phyloP scores from a whole-genome alignment of 139 green algal species.

The Coccomyxa sp. region DNA sequence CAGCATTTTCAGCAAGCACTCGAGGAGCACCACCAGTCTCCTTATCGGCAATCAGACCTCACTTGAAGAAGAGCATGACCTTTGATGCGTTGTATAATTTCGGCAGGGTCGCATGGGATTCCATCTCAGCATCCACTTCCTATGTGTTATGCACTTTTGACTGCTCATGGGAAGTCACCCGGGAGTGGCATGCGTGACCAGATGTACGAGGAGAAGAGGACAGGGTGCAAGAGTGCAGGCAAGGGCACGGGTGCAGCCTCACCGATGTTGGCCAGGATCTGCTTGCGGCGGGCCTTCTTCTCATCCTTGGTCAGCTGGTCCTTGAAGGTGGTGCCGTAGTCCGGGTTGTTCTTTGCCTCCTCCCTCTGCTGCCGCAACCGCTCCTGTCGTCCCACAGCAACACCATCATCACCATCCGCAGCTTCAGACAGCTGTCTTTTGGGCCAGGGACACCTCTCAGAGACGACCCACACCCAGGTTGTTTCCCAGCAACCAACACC shows the following conservation, averaged over 20 bases:
- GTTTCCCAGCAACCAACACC: neutral
- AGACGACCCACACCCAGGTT: neutral
- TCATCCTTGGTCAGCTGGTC: constrained; percentile 71
- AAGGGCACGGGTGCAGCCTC: neutral
- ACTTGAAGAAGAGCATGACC: too few species aligned
- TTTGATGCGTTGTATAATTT: too few species aligned
- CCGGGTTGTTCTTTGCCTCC: constrained; percentile 16
- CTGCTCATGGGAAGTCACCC: too few species aligned
- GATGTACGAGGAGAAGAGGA: too few species aligned
- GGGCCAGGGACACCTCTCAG: too few species aligned
- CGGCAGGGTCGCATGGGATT: too few species aligned
- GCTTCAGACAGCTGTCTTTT: neutral
- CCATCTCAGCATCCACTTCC: too few species aligned
- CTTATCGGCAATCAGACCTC: too few species aligned
- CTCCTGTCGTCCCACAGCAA: constrained; percentile 15
- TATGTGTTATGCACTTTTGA: too few species aligned
- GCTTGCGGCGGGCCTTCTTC: constrained; percentile 56
- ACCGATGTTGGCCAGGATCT: constrained; percentile 85
- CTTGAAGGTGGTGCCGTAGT: constrained; percentile 81
- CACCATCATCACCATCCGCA: neutral
- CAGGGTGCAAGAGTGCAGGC: too few species aligned
- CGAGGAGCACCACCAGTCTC: neutral
- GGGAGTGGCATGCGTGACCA: too few species aligned
- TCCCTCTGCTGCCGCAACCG: constrained; percentile 51
- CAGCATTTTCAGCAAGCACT: neutral